Base-by-base conservation (phyloP, 2,329 filamentous ascomycete species). In the Alternaria sp. region DNA sequence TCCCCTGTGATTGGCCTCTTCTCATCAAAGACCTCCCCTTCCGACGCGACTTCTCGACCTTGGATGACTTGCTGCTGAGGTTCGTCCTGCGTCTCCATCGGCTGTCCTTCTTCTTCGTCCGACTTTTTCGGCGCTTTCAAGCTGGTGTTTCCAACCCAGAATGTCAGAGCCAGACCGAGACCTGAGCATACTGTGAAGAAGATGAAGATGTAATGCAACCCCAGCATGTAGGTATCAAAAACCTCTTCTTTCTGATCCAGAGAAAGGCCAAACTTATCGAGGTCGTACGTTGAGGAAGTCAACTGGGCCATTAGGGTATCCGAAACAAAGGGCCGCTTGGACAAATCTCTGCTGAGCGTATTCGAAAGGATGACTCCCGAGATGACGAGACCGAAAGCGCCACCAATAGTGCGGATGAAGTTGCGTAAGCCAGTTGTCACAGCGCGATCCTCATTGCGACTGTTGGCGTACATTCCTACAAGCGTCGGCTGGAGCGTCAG, bases 391-490 rank as follows among this genome's bases (percentile, higher is more conserved):
- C 88, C 88, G n/a, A 84, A 82, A 1, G 87, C 81, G 23, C 87
- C 88, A 8, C 88, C 88, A 3, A 87, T 79, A 45, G 84, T 85
- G 9, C 89, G 85, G 65, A 89, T 83, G 72, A 90, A 90, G 68
- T 90, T 90, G 3, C 88, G 83, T 55, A 86, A 83, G 3, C 86
- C 86, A 30, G 89, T 89, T 23, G 89, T 84, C 1, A 90, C 86
- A 1, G 88, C 88, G 19, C 88, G 83, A 36, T 89, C 85, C 0
- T 83, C 78, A 67, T 86, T 87, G 2, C 82, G 80, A 21, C 65
- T 67, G 36, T 75, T 69, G 0, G 86, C 86, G 69, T 89, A 87
- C 28, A 87, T 75, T 1, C 87, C 88, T 5, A 89, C 83, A 0
- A 90, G 80, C 0, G 84, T 84, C 3, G 84, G 84, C 57, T 86